These are phyloP conservation scores for Trichopus zeylanicus DNA, from an alignment of 116 monocot species.

Conservation along the genomic window DNA sequence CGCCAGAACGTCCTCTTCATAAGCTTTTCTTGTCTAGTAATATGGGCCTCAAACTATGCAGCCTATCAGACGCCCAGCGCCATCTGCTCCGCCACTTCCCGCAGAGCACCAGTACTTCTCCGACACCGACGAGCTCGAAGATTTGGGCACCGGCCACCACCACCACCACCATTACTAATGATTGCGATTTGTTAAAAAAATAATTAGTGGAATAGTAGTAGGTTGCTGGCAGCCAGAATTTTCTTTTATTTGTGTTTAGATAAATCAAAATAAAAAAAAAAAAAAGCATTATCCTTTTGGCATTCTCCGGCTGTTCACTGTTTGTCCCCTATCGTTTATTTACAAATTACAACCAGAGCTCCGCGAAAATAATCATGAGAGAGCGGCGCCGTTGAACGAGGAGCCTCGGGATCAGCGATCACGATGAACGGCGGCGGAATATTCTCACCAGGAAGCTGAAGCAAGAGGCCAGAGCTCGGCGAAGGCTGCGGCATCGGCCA, in stretches of 20 bases:
- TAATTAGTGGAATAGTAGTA: too few species aligned
- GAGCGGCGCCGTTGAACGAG: too few species aligned
- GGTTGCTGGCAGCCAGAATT: too few species aligned
- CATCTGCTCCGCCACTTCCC: neutral
- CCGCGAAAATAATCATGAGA: neutral
- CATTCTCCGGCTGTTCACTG: too few species aligned
- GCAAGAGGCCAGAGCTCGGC: slow-evolving; percentile 1
- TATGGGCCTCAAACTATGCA: neutral
- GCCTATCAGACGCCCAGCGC: neutral
- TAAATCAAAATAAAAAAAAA: too few species aligned
- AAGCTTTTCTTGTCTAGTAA: too few species aligned
- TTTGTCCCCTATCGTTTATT: too few species aligned
- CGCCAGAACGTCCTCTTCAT: too few species aligned
- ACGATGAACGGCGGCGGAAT: neutral
- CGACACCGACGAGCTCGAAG: neutral
- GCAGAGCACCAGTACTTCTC: neutral
- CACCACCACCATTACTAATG: neutral
- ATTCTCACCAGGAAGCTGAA: neutral
- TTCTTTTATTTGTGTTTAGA: neutral
- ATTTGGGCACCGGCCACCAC: too few species aligned
- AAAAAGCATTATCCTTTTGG: too few species aligned
- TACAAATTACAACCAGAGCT: neutral
- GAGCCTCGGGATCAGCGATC: neutral
- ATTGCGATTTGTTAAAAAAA: neutral
- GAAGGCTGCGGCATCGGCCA: neutral